Evolutionary conservation across 2,329 filamentous ascomycete species (phyloP), one percentile per base, ranked within the genome.

Genomic region (Xylaria sp.): DNA sequence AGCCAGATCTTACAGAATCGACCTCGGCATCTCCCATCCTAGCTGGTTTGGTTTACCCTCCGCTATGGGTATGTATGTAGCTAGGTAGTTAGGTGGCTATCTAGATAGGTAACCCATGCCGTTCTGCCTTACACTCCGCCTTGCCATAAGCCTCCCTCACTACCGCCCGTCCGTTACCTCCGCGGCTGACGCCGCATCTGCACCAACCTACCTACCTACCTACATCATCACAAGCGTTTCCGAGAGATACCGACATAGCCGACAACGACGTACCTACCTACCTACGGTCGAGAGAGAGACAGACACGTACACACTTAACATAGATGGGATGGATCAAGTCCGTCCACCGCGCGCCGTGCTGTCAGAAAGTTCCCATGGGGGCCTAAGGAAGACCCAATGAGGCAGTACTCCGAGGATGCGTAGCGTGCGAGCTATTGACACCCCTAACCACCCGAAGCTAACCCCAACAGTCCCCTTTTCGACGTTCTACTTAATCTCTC

Each of bases 51-150:
- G 11, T 36, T 36, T 36, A 36, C 8, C 34, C 34, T 36, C 34
- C 7, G 34, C 34, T 36, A 6, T 11, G n/a, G n/a, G 34, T 36
- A 36, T 47, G n/a, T 5, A 19, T 19, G 21, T 51, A 54, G 12
- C 45, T 47, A 47, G 4, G 12, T 14, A 12, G n/a, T n/a, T n/a
- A n/a, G n/a, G n/a, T n/a, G 39, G 24, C 24, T 27, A 27, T 17
- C 39, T 17, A 45, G 39, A 14, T 42, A 42, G 39, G 39, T 9
- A 42, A 42, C 55, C 21, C 21, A 17, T 24, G 50, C 17, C 24
- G 24, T 55, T 66, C 53, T 62, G 64, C 64, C 64, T 66, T 53
- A 51, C 58, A n/a, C 14, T 54, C 36, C 64, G 59, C 57, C 64
- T 61, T 42, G 19, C 21, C 47, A 14, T 36, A 42, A 42, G 58